These are phyloP conservation scores for Xylaria sp. DNA, from an alignment of 2,329 filamentous ascomycete species.

Conservation along the genomic window DNA sequence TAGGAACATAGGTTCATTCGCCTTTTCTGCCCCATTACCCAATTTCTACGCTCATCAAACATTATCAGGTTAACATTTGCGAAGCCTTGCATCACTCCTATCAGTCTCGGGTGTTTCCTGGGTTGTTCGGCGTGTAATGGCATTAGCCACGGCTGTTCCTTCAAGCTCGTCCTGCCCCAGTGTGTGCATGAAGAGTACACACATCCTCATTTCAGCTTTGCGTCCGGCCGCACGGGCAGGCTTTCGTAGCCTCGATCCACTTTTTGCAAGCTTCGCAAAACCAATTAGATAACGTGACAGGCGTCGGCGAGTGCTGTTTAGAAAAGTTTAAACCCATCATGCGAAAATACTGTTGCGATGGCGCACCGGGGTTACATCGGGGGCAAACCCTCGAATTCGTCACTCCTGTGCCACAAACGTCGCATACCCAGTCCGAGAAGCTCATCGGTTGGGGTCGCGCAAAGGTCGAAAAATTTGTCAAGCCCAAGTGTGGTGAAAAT, in stretches of 20 bases:
- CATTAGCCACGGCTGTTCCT: too few relatives aligned
- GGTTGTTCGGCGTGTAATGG: too few relatives aligned
- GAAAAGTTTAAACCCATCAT: not conserved
- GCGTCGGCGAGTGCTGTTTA: not conserved
- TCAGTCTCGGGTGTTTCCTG: too few relatives aligned
- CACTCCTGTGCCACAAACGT: too few relatives aligned
- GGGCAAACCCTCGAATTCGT: not conserved
- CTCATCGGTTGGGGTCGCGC: not conserved
- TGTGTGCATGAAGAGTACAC: not conserved
- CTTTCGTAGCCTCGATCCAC: not conserved
- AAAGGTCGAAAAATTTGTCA: not conserved
- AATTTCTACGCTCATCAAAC: too few relatives aligned
- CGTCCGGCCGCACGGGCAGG: not conserved
- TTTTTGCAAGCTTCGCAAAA: not conserved
- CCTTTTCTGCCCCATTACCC: too few relatives aligned
- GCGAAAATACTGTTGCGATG: not conserved
- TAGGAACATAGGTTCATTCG: too few relatives aligned
- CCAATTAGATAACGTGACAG: not conserved
- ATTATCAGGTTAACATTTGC: too few relatives aligned
- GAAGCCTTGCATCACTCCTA: too few relatives aligned
- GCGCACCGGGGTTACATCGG: not conserved
- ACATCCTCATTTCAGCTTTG: not conserved
- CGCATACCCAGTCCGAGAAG: too few relatives aligned
- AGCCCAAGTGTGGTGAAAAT: not conserved
- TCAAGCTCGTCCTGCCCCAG: too few relatives aligned